A percentile compares a stretch with the other conserved stretches of the same genome.
Evolutionary conservation across 208 protist genomes (phyloP).

Genomic region (Wallacemonas sp.): DNA sequence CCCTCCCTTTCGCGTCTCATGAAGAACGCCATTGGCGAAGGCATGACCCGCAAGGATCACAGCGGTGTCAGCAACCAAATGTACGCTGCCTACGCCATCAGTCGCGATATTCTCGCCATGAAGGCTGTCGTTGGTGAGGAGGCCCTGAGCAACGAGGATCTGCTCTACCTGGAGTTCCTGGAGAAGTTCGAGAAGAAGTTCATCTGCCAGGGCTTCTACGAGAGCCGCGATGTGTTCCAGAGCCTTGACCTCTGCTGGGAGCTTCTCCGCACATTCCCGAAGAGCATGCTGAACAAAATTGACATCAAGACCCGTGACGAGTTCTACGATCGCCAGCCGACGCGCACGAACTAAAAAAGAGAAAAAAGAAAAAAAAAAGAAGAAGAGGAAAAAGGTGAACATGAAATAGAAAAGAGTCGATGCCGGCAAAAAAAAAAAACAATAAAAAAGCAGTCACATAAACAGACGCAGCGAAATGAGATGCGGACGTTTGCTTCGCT

Average conservation of each 20-base stretch:
- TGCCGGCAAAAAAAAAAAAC: no score
- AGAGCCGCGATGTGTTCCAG: conserved; percentile 98
- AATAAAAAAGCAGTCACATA: no score
- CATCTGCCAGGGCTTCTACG: conserved; percentile 97
- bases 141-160: conserved; percentile 98
- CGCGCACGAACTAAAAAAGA: conserved; percentile 31
- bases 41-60: conserved; percentile 99
- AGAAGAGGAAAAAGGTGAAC: not conserved
- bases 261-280: conserved; percentile 98
- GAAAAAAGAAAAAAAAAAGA: conserved; percentile 20
- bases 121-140: conserved; percentile 99
- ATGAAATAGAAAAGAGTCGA: conserved; percentile 7
- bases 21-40: conserved; percentile 99
- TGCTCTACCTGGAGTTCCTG: conserved; percentile 99
- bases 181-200: conserved; percentile 99
- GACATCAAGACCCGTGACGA: conserved; percentile 94
- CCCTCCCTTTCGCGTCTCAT: conserved; percentile 99
- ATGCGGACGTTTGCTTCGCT: no score
- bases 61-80: conserved; percentile 99
- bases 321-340: conserved; percentile 91
- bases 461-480: no score
- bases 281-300: conserved; percentile 98
- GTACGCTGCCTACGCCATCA: conserved; percentile 99
- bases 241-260: conserved; percentile 99
- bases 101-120: conserved; percentile 99